Conservation (phyloP, 2,329 filamentous ascomycete genomes). For the Teratosphaeria zuluensis region DNA sequence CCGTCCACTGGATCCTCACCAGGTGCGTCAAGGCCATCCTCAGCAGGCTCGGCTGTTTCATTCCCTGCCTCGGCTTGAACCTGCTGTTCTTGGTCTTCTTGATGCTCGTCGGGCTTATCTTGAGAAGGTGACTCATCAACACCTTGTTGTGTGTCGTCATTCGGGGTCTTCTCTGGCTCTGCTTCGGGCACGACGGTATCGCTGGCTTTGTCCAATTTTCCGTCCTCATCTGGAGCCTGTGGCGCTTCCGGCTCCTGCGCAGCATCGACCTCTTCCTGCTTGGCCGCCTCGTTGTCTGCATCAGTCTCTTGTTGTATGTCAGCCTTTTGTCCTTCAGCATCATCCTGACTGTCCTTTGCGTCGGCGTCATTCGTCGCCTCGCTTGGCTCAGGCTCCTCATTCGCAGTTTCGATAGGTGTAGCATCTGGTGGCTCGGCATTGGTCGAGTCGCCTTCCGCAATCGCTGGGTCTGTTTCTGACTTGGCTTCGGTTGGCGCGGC, state of each 20-base stretch:
- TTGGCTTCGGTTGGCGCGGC: not conserved
- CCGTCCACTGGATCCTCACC: not conserved
- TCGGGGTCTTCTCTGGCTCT: not conserved
- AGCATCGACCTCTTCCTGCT: not conserved
- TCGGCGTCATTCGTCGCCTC: not conserved
- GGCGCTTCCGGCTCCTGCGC: not conserved
- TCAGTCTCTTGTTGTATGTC: not conserved
- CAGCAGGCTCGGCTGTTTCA: not conserved
- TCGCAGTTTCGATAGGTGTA: not conserved
- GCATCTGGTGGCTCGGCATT: not conserved
- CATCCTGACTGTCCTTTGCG: not conserved
- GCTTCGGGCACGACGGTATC: not conserved
- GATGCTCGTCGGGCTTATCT: not conserved
- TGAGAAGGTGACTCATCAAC: not conserved
- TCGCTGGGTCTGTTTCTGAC: not conserved
- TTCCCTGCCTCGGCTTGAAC: not conserved
- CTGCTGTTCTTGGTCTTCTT: not conserved
- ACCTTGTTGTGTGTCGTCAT: not conserved
- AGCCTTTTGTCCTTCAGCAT: not conserved
- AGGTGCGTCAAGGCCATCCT: not conserved
- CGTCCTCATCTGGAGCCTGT: not conserved
- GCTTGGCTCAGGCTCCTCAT: not conserved
- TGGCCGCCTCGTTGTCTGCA: not conserved
- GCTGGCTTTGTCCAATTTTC: not conserved
- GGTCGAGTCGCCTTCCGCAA: not conserved